These are phyloP conservation scores for Soucietia sequanensis DNA, from an alignment of 805 yeast genomes.

Conservation along the genomic window DNA sequence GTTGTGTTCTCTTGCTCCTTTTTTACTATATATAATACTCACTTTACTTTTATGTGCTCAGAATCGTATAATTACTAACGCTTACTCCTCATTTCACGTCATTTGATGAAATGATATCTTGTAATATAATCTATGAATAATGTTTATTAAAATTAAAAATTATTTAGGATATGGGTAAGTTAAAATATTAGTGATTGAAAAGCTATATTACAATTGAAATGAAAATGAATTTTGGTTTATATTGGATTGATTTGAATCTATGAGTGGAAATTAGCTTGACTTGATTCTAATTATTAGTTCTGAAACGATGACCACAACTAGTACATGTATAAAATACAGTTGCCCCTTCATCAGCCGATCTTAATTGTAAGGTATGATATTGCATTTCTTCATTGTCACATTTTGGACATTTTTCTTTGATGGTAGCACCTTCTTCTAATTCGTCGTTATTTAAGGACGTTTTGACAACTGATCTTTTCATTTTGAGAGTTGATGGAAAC, in stretches of 20 bases:
- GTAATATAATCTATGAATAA: no score
- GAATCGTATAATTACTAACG: no score
- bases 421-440: conserved; percentile 91
- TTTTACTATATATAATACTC: no score
- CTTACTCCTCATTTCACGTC: no score
- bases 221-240: background rate
- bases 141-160: no score
- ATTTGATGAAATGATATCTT: no score
- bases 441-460: conserved; percentile 76
- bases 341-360: conserved; percentile 99
- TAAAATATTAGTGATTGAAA: background rate
- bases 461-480: conserved; percentile 88
- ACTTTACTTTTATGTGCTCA: no score
- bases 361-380: conserved; percentile 91
- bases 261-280: background rate
- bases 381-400: conserved; percentile 99
- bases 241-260: no score
- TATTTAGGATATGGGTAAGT: no score
- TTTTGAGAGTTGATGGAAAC: conserved; percentile 80
- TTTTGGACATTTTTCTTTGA: conserved; percentile 97
- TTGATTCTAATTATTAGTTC: conserved; percentile 73
- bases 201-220: background rate
- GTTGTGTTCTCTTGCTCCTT: no score
- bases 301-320: conserved; percentile 85
- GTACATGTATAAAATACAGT: conserved; percentile 98